Base-by-base conservation (phyloP, 2,329 filamentous ascomycete species). In the Aspergillus sp. region DNA sequence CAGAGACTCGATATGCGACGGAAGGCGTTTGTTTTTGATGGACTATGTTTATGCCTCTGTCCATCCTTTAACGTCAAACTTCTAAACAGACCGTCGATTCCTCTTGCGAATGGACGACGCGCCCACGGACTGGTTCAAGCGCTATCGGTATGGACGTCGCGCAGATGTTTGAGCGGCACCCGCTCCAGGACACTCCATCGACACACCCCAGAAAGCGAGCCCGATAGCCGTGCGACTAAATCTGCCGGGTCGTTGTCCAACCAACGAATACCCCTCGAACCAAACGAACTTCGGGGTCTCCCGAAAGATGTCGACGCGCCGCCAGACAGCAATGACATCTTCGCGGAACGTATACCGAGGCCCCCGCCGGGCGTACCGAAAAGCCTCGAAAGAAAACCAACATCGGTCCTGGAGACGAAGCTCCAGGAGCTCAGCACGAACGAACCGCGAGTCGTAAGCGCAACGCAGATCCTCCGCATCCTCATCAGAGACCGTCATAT, bases 1-100 rank as follows among this genome's bases (percentile, higher is more conserved):
- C 44, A 56, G 55, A 52, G 50, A 54, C 51, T 55, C 60, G 60
- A 59, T 41, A 75, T 75, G 73, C 63, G 68, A 50, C 62, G 57
- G 49, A 61, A 51, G 55, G 56, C 58, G 38, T 53, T 70, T 24
- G 56, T 68, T 43, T 55, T 71, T 30, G 72, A 74, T 60, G 71
- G 68, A 33, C 60, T 75, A 45, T 75, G 72, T 72, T 68, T 68
- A 53, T 73, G 67, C 53, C 60, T 76, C 32, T 72, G 72, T 60
- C 72, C 71, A 42, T 71, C 69, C 13, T 71, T 72, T 33, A 59
- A 52, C 13, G 51, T 52, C 2, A 50, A 57, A 13, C 47, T 53
- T 13, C 46, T 69, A n/a, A 52, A 43, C 45, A 58, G 56, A 11
- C 53, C 11, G 17, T 57, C 19, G 44, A 55, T 17, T 13, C 35